phyloP scores from a whole-genome alignment of 371 early-diverging fungal species.

The Mortierella sp. region DNA sequence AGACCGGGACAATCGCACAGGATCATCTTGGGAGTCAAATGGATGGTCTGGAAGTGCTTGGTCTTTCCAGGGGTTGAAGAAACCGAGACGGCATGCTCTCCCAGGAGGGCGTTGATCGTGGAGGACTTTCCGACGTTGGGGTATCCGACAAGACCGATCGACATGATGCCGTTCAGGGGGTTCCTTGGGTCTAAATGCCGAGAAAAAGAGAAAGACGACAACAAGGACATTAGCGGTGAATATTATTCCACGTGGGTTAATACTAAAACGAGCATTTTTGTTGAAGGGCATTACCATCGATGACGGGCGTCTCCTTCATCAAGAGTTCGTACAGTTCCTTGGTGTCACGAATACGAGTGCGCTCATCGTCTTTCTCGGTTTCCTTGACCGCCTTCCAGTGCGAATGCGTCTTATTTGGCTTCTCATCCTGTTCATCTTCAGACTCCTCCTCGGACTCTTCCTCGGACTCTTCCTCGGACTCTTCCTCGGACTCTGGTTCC shows the following conservation, averaged over 20 bases:
- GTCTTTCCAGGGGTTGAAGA: conserved; percentile 99
- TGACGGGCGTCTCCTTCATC: conserved; percentile 46
- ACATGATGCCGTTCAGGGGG: conserved; percentile 65
- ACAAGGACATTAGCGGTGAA: neutral
- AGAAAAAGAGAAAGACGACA: neutral
- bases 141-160: conserved; percentile 98
- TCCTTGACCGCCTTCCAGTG: conserved; percentile 55
- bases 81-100: conserved; percentile 96
- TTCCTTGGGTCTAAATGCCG: conserved; percentile 54
- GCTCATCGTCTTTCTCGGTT: conserved; percentile 54
- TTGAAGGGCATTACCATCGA: conserved; percentile 51
- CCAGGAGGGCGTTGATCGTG: conserved; percentile 98
- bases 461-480: conserved; percentile 46
- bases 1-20: conserved; percentile 99
- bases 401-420: conserved; percentile 52
- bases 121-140: conserved; percentile 99
- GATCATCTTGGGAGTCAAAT: conserved; percentile 82
- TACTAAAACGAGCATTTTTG: too few relatives aligned
- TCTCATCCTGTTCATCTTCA: conserved; percentile 37
- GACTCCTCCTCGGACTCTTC: conserved; percentile 55
- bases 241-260: too few relatives aligned
- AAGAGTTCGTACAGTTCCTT: conserved; percentile 51
- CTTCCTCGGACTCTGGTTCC: conserved; percentile 25
- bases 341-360: conserved; percentile 53
- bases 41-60: conserved; percentile 98